These are phyloP conservation scores for Fusarium decemcellulare DNA, from an alignment of 2,329 filamentous ascomycete genomes.

Conservation along the genomic window DNA sequence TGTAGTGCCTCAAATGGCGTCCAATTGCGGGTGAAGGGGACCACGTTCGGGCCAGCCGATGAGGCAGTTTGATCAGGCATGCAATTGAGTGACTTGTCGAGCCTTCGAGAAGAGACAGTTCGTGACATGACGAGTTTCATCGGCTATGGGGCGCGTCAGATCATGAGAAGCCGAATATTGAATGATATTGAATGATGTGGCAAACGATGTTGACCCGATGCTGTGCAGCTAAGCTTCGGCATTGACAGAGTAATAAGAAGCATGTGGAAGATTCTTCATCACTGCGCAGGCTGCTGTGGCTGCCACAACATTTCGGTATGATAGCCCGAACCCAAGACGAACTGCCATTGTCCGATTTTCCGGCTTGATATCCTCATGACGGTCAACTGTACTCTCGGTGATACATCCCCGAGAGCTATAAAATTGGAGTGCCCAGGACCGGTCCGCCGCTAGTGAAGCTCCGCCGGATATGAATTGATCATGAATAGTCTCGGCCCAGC, in stretches of 20 bases:
- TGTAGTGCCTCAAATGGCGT: slow-evolving; percentile 7
- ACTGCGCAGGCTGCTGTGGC: background rate
- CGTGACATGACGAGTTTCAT: slow-evolving; percentile 13
- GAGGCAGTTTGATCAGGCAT: slow-evolving; percentile 1
- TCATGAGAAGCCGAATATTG: slow-evolving; percentile 21
- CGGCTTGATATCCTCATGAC: slow-evolving; percentile 26
- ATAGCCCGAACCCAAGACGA: background rate
- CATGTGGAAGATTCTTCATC: background rate
- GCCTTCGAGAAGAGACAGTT: slow-evolving; percentile 1
- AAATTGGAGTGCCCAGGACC: slow-evolving; percentile 12
- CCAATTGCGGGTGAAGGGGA: slow-evolving; percentile 8
- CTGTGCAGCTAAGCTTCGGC: slow-evolving; percentile 2
- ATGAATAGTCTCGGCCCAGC: slow-evolving; percentile 28
- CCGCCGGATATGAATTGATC: slow-evolving; percentile 32
- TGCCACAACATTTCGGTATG: background rate
- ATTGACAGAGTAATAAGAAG: slow-evolving; percentile 2
- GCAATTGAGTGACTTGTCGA: slow-evolving; percentile 17
- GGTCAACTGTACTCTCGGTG: slow-evolving; percentile 25
- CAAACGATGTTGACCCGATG: slow-evolving; percentile 1
- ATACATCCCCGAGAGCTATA: slow-evolving; percentile 39
- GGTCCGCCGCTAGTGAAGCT: slow-evolving; percentile 32
- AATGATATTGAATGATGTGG: slow-evolving; percentile 4
- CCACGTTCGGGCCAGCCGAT: background rate
- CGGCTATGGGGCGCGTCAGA: slow-evolving; percentile 18
- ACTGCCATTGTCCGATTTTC: slow-evolving; percentile 28